Base-by-base conservation (phyloP, 805 yeast genomes). In the Hanseniaspora nectarophila region DNA sequence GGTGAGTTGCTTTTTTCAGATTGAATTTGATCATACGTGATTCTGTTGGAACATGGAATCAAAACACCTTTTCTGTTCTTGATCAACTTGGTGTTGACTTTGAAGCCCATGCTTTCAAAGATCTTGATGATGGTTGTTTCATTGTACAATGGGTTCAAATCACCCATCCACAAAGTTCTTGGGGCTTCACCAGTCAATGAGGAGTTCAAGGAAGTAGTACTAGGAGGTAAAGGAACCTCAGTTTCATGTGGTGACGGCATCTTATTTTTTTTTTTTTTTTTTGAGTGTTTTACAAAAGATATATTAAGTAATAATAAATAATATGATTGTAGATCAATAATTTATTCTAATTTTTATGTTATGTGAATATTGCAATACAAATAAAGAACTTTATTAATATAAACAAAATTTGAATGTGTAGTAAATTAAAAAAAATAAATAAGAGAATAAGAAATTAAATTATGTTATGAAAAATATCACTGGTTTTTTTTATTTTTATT, bases 111-210 rank as follows among this genome's bases (percentile, higher is more conserved):
- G 24, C 74, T 67, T 29, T 70, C 70, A 87, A 88, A 82, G 64
- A 85, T 70, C 43, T 77, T 68, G 46, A 72, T 70, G 15, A 77
- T 69, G 23, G 78, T 77, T 3, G 67, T 70, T 62, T 83, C 92
- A 61, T 81, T 86, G 60, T 82, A 76, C 77, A 82, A 77, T 1
- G 90, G 86, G 61, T 84, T 90, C 57, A 84, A 69, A 64, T 84
- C 92, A 10, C 94, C 94, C 94, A 84, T 84, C 94, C 94, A 84
- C 31, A 84, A 67, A 1, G 94, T 84, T 55, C 82, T 73, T 24
- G 94, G 87, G 15, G 75, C 72, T 13, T 71, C 70, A 1, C 64
- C 58, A 28, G 21, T 34, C 8, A 31, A n/a, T 6, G 64, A 58
- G 1, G 74, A 67, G 1, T 74, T 69, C 43, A 74, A 73, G 2